Evolutionary conservation across 805 yeast genomes (phyloP), one percentile per base, ranked within the genome.

Genomic region (Isabelozyma gotoi): DNA sequence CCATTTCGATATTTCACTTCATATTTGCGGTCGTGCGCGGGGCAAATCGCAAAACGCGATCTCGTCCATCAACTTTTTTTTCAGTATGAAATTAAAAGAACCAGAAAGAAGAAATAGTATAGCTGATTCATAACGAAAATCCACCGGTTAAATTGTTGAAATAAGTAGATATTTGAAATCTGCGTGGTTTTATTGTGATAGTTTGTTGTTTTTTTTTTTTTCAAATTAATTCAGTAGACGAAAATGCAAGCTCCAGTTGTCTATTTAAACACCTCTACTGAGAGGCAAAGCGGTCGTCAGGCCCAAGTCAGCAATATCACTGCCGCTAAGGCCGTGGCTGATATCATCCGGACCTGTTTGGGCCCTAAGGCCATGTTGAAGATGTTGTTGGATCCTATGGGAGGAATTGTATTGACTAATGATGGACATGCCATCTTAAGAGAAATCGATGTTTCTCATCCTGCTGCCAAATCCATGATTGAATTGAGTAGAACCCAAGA

Each of bases 341-440:
- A 94, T 66, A 92, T 94, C 60, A 89, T 94, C 56, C 81, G 99
- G 66, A 94, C 99, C 19, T 94, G 99, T 77, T 76, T 94, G 47
- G 99, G 99, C 15, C 99, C 99, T 42, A 92, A 92, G 66, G 99
- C 99, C 29, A 94, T 94, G 99, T 80, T 94, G 49, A 94, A 94
- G 73, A 92, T 94, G 98, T 76, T 94, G 42, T 75, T 94, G 50
- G 99, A 94, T 63, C 99, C 99, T 44, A 85, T 86, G 83, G 92
- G 94, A 24, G 99, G 99, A 24, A 87, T 94, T 53, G 97, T 92
- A 12, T 76, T 94, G 51, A 94, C 99, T 44, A 94, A 94, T 68
- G 99, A 94, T 65, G 99, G 99, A 11, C 99, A 94, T 68, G 99
- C 99, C 14, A 94, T 94, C 54, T 74, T 94, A 55, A 81, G 99